phyloP scores from a whole-genome alignment of 2,329 filamentous ascomycete species.

The Fusarium sp. region DNA sequence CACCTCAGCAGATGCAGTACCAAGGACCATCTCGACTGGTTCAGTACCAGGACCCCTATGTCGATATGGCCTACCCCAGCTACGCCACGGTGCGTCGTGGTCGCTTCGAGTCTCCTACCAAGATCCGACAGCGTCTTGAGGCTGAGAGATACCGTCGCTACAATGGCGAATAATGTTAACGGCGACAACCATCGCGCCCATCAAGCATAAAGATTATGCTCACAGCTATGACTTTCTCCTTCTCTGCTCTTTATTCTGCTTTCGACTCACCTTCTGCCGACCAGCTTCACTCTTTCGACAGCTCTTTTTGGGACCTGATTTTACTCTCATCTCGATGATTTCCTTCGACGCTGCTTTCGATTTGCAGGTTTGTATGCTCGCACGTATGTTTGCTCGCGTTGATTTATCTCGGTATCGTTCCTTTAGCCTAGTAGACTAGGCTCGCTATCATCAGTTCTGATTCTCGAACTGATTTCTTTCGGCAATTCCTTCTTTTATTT shows the following conservation, averaged over 20 bases:
- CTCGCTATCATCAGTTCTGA: slow-evolving; percentile 1
- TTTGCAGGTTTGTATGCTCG: slow-evolving; percentile 20
- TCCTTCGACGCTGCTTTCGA: background rate
- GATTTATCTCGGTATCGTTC: background rate
- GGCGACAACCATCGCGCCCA: background rate
- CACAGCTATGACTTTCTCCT: background rate
- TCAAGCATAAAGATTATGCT: slow-evolving; percentile 1
- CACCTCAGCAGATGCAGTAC: slow-evolving; percentile 1
- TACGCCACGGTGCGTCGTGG: background rate
- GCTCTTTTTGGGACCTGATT: slow-evolving; percentile 6
- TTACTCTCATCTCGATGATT: background rate
- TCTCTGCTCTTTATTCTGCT: background rate
- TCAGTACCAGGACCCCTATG: slow-evolving; percentile 11
- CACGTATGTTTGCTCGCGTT: slow-evolving; percentile 16
- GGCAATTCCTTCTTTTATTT: slow-evolving; percentile 1
- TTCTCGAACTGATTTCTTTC: slow-evolving; percentile 3
- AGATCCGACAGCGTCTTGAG: slow-evolving; percentile 15
- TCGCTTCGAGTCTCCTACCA: slow-evolving; percentile 8
- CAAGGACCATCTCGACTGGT: background rate
- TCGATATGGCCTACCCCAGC: background rate
- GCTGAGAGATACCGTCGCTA: slow-evolving; percentile 20
- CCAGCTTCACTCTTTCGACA: background rate
- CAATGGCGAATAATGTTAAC: background rate
- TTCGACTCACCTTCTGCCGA: background rate
- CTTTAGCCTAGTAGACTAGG: slow-evolving; percentile 20